Conservation (phyloP, 1,139 yeast genomes). For the Pichia sp. region DNA sequence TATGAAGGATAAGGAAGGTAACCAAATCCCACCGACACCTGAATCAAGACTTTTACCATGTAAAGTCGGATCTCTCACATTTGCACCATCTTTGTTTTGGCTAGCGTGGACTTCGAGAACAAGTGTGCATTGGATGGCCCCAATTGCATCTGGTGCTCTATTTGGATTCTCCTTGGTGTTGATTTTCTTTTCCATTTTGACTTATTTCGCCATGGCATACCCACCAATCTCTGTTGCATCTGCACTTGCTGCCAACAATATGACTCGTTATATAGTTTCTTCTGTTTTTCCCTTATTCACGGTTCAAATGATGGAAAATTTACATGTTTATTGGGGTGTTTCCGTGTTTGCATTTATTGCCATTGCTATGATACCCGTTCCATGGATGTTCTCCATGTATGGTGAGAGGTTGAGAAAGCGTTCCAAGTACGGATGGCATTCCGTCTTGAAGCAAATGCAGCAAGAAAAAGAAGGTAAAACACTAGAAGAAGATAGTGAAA, state of each 20-base stretch:
- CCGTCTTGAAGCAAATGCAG: conserved; percentile 29
- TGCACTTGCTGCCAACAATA: conserved; percentile 75
- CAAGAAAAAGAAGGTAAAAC: conserved; percentile 5
- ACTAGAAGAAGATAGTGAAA: neutral
- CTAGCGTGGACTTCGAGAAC: conserved; percentile 70
- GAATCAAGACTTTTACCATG: conserved; percentile 39
- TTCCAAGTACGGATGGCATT: conserved; percentile 58
- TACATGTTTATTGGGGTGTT: conserved; percentile 75
- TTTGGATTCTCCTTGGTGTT: conserved; percentile 72
- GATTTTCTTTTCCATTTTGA: conserved; percentile 67
- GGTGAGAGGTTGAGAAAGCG: conserved; percentile 50
- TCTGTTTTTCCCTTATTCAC: conserved; percentile 71
- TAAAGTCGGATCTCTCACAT: conserved; percentile 44
- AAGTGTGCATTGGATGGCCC: conserved; percentile 74
- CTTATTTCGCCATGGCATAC: conserved; percentile 67
- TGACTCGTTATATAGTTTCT: conserved; percentile 56
- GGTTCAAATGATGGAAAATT: conserved; percentile 62
- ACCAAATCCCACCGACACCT: conserved; percentile 42
- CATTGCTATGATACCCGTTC: conserved; percentile 66
- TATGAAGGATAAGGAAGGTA: conserved; percentile 51
- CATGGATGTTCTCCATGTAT: conserved; percentile 55
- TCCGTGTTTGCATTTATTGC: conserved; percentile 70
- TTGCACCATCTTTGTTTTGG: conserved; percentile 75
- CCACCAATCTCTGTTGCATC: conserved; percentile 75
- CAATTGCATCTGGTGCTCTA: conserved; percentile 69